Evolutionary conservation across 331 rosid species (phyloP).

Genomic region (Arachis monticola): DNA sequence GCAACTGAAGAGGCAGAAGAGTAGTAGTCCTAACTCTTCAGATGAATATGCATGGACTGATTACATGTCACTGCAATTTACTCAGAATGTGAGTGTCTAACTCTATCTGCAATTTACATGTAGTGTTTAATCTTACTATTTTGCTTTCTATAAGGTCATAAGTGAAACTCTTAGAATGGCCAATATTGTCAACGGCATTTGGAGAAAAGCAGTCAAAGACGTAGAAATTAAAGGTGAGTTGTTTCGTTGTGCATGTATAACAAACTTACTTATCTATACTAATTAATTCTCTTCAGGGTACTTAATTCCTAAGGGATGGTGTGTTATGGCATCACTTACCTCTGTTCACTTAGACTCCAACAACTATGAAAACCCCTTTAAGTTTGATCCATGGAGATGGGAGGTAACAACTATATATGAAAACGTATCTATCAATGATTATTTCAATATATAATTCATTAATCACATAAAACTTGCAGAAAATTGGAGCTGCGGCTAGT

Average conservation of each 20-base stretch:
- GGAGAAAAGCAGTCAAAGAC: slow-evolving; percentile 84
- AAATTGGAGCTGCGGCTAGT: slow-evolving; percentile 46
- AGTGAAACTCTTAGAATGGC: slow-evolving; percentile 93
- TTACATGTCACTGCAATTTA: slow-evolving; percentile 78
- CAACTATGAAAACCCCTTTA: slow-evolving; percentile 62
- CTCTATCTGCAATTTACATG: neutral
- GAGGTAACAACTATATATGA: slow-evolving; percentile 49
- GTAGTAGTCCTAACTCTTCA: slow-evolving; percentile 14
- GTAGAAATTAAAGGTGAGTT: slow-evolving; percentile 66
- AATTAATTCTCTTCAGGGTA: slow-evolving; percentile 51
- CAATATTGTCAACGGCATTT: slow-evolving; percentile 81
- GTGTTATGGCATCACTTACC: slow-evolving; percentile 75
- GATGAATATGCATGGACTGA: slow-evolving; percentile 70
- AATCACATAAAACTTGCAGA: slow-evolving; percentile 42
- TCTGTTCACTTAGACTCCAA: slow-evolving; percentile 75
- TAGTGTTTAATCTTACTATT: neutral
- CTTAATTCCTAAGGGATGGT: slow-evolving; percentile 74
- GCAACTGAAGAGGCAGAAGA: slow-evolving; percentile 68
- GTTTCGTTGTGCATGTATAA: neutral
- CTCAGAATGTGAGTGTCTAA: slow-evolving; percentile 75
- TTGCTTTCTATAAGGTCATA: slow-evolving; percentile 59
- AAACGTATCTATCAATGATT: neutral
- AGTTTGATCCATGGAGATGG: slow-evolving; percentile 95
- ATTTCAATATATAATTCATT: neutral
- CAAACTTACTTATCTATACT: neutral